A percentile compares a stretch with the other conserved stretches of the same genome.
Conservation (phyloP, 2,329 filamentous ascomycete species). For the Podosphaera fusca region DNA sequence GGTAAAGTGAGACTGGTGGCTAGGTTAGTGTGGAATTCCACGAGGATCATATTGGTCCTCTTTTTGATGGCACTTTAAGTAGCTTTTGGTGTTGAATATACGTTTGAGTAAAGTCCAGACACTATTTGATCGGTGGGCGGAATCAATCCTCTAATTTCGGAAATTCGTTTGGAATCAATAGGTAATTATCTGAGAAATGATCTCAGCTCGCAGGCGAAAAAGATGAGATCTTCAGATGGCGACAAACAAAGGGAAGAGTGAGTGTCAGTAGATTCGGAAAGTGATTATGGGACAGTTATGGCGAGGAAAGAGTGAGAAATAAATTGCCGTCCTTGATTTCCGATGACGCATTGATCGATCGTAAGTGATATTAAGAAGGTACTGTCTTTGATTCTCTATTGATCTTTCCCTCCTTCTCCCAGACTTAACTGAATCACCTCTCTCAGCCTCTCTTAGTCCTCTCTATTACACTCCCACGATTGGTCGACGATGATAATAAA, state of each 20-base stretch:
- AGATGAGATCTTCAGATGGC: not conserved
- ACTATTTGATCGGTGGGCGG: slow-evolving; percentile 3
- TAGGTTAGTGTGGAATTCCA: slow-evolving; percentile 26
- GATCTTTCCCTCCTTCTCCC: not conserved
- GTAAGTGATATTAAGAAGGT: not conserved
- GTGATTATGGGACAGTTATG: not conserved
- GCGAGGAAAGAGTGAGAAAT: not conserved
- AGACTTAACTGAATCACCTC: not conserved
- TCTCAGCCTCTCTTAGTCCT: no score
- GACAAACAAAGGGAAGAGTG: not conserved
- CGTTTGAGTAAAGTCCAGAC: not conserved
- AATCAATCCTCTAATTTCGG: no score
- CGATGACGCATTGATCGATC: not conserved
- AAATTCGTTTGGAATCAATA: not conserved
- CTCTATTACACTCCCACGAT: no score
- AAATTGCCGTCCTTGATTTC: not conserved
- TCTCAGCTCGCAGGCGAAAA: not conserved
- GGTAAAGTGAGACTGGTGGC: slow-evolving; percentile 40
- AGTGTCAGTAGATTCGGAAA: not conserved
- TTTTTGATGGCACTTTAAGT: slow-evolving; percentile 13
- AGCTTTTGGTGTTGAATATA: slow-evolving; percentile 1
- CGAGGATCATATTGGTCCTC: slow-evolving; percentile 33
- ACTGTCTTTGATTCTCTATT: not conserved
- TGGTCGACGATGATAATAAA: no score
- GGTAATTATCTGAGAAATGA: not conserved